Base-by-base conservation (phyloP, 768 basidiomycete genomes). In the Boletus tylopilopsis region DNA sequence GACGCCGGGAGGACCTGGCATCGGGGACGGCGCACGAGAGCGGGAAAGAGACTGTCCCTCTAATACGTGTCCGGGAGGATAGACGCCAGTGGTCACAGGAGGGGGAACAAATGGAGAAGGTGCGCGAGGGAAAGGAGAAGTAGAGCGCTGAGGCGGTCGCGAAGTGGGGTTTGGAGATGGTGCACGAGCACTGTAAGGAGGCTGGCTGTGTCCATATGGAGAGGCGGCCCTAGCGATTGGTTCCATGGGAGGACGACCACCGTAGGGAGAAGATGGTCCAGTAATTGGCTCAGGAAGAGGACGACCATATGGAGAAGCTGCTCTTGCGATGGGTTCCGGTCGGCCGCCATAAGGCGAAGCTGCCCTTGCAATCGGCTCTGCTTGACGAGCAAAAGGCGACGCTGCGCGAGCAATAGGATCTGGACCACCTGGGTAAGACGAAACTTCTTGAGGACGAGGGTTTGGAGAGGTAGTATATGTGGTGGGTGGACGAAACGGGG, bases 1-100 rank as follows among this genome's bases (percentile, higher is more conserved):
- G 16, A 19, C 64, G 18, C 62, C 54, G 24, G 76, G 64, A 32
- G 38, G 51, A 52, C 76, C 75, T 19, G 77, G 79, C 64, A 77
- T 78, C 10, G 84, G 81, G 19, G 79, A 79, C 23, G 78, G 64
- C 3, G 78, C 76, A 45, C 82, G 73, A 23, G 66, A 68, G 51
- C 69, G 56, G 34, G 64, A 66, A 22, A 79, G 68, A 23, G 78
- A 72, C 41, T 76, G 76, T 2, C 83, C 83, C 48, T 78, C 82
- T 56, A 82, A 55, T 35, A 76, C 65, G 65, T 82, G 83, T 2
- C 80, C 79, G 4, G 72, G 66, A 41, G 84, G 79, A 61, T 84
- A 84, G n/a, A 76, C 68, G 5, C 67, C 56, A 19, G 56, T 40
- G 19, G 33, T 53, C 35, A 45, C 13, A n/a, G 54, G 58, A 48